Conservation (phyloP, 495 filamentous ascomycete genomes). For the Podospora pseudopauciseta region DNA sequence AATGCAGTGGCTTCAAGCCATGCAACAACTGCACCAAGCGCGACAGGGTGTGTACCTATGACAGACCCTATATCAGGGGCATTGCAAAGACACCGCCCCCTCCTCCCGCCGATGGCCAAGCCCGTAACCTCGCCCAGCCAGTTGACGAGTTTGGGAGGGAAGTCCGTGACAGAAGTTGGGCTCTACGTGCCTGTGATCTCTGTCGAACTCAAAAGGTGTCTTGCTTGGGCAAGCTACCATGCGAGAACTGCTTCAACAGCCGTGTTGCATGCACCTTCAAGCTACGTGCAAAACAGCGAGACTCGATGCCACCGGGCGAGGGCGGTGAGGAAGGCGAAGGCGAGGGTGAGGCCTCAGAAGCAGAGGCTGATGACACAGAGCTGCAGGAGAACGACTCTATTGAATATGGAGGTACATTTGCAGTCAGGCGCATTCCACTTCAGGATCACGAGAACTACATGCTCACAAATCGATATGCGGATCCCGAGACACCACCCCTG, state of each 20-base stretch:
- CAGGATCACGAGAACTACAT: slow-evolving; percentile 17
- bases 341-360: background rate
- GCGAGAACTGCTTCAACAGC: slow-evolving; percentile 21
- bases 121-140: slow-evolving; percentile 15
- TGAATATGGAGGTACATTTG: background rate
- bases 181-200: slow-evolving; percentile 22
- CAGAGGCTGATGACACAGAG: background rate
- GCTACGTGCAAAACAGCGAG: slow-evolving; percentile 2
- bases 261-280: slow-evolving; percentile 25
- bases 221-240: slow-evolving; percentile 25
- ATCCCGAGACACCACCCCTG: slow-evolving; percentile 24
- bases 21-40: slow-evolving; percentile 22
- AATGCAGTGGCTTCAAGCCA: slow-evolving; percentile 25
- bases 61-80: slow-evolving; percentile 19
- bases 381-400: background rate
- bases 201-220: slow-evolving; percentile 14
- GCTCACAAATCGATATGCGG: slow-evolving; percentile 19
- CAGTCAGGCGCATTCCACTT: slow-evolving; percentile 1
- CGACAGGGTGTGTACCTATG: slow-evolving; percentile 19
- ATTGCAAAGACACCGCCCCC: slow-evolving; percentile 21
- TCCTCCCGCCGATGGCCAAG: slow-evolving; percentile 14
- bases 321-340: background rate
- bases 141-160: slow-evolving; percentile 14
- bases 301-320: background rate
- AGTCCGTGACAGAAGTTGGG: slow-evolving; percentile 20